Evolutionary conservation across 306 rosid genomes (phyloP), one percentile per base, ranked within the genome.

Genomic region (Pueraria montana): DNA sequence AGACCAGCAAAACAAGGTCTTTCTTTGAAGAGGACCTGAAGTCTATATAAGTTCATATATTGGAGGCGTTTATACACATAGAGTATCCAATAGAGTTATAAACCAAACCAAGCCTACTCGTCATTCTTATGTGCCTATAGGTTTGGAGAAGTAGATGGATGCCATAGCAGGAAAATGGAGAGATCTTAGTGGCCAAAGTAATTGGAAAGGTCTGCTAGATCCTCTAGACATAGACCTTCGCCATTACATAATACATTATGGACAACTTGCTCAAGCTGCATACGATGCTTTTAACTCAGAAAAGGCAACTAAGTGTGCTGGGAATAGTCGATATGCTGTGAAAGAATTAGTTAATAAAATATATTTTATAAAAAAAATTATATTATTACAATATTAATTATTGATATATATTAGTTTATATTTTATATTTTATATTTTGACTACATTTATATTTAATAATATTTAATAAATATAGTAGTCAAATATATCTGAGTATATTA

Each of bases 241-340:
- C 1, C 81, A 52, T 3, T 43, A 43, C 49, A 38, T 38, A 30
- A 74, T 94, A 53, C 95, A 90, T 83, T 92, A 91, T 16, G 94
- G 97, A 1, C 84, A 93, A 72, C 87, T 88, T 81, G 87, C 94
- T 46, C 90, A 90, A 77, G 90, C 98, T 0, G 77, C 94, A 2
- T 92, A 92, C 52, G 95, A 94, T 69, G 89, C 92, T 49, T 94
- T 94, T 72, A 87, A 91, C 85, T 36, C 84, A 6, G 91, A 94
- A 46, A 84, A 82, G 17, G 65, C 78, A 4, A 92, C 97, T 0
- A 88, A 85, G 74, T 81, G 58, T 58, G 93, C 91, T 0, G 95
- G 97, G 53, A 89, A 88, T 16, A 84, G 91, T 76, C 30, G 79
- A 8, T 90, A 87, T 67, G 73, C 80, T 0, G 87, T 50, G 79